Conservation (phyloP, 2,329 filamentous ascomycete genomes). For the Ceratocystiopsis minuta region DNA sequence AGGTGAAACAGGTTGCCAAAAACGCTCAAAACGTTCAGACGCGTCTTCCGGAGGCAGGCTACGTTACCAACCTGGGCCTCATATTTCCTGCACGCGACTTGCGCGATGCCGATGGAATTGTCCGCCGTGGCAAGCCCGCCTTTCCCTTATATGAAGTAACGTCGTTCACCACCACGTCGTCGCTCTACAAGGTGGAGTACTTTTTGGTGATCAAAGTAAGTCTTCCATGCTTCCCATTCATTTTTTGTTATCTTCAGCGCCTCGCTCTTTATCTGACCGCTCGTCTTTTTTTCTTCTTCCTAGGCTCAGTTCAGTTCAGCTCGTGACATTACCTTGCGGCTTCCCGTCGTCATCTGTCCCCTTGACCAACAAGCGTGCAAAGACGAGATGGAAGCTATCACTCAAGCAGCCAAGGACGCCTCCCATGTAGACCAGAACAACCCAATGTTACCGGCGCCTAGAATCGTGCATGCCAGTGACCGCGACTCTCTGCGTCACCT, state of each 20-base stretch:
- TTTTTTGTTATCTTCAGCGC: too few relatives aligned
- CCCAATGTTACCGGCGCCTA: constrained; percentile 75
- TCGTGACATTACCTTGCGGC: constrained; percentile 70
- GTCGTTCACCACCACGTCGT: constrained; percentile 86
- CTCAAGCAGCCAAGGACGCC: constrained; percentile 86
- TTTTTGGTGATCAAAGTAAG: constrained; percentile 80
- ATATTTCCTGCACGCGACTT: constrained; percentile 83
- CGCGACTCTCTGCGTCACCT: constrained; percentile 42
- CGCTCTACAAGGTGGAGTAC: constrained; percentile 96
- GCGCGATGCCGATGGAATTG: constrained; percentile 69
- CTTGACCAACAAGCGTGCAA: constrained; percentile 91
- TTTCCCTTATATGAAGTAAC: constrained; percentile 80
- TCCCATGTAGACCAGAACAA: constrained; percentile 75
- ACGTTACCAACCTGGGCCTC: constrained; percentile 79
- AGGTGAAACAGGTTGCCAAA: constrained; percentile 71
- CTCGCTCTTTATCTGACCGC: background rate
- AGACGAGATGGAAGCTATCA: constrained; percentile 96
- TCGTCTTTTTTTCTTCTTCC: background rate
- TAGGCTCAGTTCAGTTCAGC: constrained; percentile 79
- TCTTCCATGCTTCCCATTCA: background rate
- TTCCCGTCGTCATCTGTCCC: constrained; percentile 90
- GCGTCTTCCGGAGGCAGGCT: constrained; percentile 78
- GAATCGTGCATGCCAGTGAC: constrained; percentile 66
- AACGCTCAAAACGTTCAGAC: constrained; percentile 65
- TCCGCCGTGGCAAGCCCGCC: constrained; percentile 66